phyloP scores from a whole-genome alignment of 176 grass and related monocot genomes.

The Eleusine coracana region DNA sequence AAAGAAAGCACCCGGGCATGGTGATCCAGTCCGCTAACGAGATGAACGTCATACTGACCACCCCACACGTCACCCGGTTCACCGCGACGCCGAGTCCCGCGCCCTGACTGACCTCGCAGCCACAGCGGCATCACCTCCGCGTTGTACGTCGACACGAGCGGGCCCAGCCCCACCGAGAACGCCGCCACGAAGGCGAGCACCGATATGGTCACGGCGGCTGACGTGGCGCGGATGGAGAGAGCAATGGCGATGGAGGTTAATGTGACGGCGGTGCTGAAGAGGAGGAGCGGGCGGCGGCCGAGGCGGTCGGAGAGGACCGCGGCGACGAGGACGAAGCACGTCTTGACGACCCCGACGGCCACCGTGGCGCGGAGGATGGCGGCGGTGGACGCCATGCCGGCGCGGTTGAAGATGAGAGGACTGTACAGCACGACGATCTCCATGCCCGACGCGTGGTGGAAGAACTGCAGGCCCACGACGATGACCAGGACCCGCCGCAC shows the following conservation, averaged over 20 bases:
- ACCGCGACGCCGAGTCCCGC: slow-evolving; percentile 37
- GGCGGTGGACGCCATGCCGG: slow-evolving; percentile 34
- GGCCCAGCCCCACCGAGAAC: slow-evolving; percentile 45
- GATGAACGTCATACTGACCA: too few relatives aligned
- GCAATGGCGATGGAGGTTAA: neutral
- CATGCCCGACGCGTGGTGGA: slow-evolving; percentile 50
- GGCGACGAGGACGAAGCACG: slow-evolving; percentile 33
- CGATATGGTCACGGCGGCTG: neutral
- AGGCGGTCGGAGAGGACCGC: slow-evolving; percentile 41
- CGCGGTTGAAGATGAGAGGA: slow-evolving; percentile 48
- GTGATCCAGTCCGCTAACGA: neutral
- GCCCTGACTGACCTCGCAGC: slow-evolving; percentile 51
- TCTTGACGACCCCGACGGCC: slow-evolving; percentile 31
- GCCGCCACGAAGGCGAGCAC: slow-evolving; percentile 36
- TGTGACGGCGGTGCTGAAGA: slow-evolving; percentile 33
- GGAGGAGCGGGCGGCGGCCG: slow-evolving; percentile 49
- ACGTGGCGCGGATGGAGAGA: neutral
- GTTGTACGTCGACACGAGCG: slow-evolving; percentile 31
- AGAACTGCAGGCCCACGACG: slow-evolving; percentile 35
- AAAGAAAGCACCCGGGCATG: slow-evolving; percentile 61
- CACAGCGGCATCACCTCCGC: slow-evolving; percentile 54
- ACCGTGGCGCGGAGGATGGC: slow-evolving; percentile 33
- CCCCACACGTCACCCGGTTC: slow-evolving; percentile 21
- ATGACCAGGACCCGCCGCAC: slow-evolving; percentile 31
- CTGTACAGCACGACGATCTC: slow-evolving; percentile 54